These are phyloP conservation scores for Talaromyces trachyspermus DNA, from an alignment of 495 filamentous ascomycete species.

Conservation along the genomic window DNA sequence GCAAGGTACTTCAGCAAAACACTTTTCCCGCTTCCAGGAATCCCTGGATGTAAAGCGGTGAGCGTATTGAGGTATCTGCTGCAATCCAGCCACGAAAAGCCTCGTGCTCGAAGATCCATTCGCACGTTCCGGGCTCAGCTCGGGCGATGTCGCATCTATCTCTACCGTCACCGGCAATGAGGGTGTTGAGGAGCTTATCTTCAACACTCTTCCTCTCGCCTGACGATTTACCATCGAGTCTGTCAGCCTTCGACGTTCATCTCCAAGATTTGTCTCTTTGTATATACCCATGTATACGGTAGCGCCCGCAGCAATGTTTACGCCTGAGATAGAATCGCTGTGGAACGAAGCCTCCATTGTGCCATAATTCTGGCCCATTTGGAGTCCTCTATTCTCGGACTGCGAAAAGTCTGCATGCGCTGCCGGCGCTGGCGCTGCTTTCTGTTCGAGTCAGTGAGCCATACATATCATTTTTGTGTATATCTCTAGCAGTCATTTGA, in stretches of 20 bases:
- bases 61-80: not conserved
- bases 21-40: slow-evolving; percentile 4
- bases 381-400: slow-evolving; percentile 8
- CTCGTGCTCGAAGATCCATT: slow-evolving; percentile 1
- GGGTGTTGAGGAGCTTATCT: slow-evolving; percentile 3
- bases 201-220: slow-evolving; percentile 4
- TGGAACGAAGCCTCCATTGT: slow-evolving; percentile 2
- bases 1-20: not conserved
- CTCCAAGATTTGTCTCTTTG: not conserved
- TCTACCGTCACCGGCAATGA: slow-evolving; percentile 3
- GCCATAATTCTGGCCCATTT: slow-evolving; percentile 7
- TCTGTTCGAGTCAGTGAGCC: not conserved
- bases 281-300: slow-evolving; percentile 4
- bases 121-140: slow-evolving; percentile 5
- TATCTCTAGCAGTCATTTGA: not conserved
- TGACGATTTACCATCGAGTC: not conserved
- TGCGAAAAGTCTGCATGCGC: not conserved
- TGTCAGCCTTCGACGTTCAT: not conserved
- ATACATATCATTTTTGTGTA: not conserved
- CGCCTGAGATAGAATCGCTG: not conserved
- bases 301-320: slow-evolving; percentile 5
- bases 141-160: slow-evolving; percentile 3
- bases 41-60: slow-evolving; percentile 4
- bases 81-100: slow-evolving; percentile 2
- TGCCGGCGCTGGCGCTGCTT: not conserved